Conservation (phyloP, 768 basidiomycete species). For the Sarcodon sp. region DNA sequence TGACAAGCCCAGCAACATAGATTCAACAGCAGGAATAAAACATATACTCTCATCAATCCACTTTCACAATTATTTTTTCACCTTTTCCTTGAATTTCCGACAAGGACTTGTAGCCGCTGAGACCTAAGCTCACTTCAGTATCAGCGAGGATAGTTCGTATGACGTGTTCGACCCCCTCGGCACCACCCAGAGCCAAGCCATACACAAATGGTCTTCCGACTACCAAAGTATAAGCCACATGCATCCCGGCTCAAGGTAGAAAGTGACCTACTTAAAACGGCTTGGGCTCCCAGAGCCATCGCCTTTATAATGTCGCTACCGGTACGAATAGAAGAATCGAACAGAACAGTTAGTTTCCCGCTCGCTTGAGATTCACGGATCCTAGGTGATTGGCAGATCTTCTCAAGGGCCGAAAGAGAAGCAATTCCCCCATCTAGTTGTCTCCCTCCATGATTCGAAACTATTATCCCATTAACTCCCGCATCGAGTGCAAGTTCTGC, state of each 20-base stretch:
- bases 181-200: constrained; percentile 55
- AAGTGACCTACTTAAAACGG: constrained; percentile 48
- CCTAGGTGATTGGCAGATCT: constrained; percentile 49
- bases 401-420: constrained; percentile 58
- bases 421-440: constrained; percentile 73
- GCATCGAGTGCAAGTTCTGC: constrained; percentile 55
- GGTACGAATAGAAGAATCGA: constrained; percentile 73
- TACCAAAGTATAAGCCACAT: constrained; percentile 12
- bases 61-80: constrained; percentile 33
- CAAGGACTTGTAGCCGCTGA: constrained; percentile 44
- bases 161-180: constrained; percentile 67
- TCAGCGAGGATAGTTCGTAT: constrained; percentile 57
- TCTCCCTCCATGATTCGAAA: constrained; percentile 73
- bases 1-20: no score
- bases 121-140: constrained; percentile 48
- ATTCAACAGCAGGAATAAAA: no score
- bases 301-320: constrained; percentile 81
- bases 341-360: constrained; percentile 57
- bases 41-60: constrained; percentile 11
- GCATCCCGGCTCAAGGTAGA: neutral
- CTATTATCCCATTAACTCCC: constrained; percentile 61
- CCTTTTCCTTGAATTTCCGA: constrained; percentile 51
- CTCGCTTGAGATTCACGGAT: constrained; percentile 41
- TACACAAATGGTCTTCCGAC: constrained; percentile 71
- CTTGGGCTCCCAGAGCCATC: constrained; percentile 77